Percentiles rank a stretch among this genome's conserved stretches.
Conservation (phyloP, 1,284 basidiomycete species). For the Coniferiporia weirii region DNA sequence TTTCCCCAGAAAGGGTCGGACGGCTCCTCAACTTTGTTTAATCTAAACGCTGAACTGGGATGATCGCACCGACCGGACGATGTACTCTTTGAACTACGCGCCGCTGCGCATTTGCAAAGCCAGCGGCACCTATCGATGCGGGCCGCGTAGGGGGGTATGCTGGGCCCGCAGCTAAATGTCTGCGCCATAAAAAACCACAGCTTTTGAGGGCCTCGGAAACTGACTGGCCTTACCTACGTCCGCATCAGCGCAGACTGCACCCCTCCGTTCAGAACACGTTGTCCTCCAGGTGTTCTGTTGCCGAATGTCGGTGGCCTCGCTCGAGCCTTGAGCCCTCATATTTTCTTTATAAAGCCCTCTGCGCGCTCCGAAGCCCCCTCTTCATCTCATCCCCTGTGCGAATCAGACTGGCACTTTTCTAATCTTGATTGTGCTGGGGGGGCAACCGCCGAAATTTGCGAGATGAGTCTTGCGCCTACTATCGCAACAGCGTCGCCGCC, state of each 20-base stretch:
- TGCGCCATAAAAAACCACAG: not conserved
- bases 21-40: not conserved
- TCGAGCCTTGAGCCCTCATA: conserved; percentile 4
- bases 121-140: no score
- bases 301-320: not conserved
- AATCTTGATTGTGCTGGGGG: not conserved
- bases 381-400: not conserved
- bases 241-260: not conserved
- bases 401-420: not conserved
- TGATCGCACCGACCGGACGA: not conserved
- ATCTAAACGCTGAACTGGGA: not conserved
- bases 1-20: not conserved
- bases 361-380: not conserved
- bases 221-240: no score
- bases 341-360: not conserved
- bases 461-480: no score
- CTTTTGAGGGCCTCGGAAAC: no score
- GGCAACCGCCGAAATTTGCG: not conserved
- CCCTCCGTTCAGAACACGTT: not conserved
- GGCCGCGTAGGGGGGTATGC: not conserved
- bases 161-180: not conserved
- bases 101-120: no score
- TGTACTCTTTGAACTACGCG: conserved; percentile 3
- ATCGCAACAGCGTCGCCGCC: not conserved
- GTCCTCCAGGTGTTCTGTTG: not conserved